phyloP scores from a whole-genome alignment of 2,329 filamentous ascomycete species.

The Hypoxylon sp. region DNA sequence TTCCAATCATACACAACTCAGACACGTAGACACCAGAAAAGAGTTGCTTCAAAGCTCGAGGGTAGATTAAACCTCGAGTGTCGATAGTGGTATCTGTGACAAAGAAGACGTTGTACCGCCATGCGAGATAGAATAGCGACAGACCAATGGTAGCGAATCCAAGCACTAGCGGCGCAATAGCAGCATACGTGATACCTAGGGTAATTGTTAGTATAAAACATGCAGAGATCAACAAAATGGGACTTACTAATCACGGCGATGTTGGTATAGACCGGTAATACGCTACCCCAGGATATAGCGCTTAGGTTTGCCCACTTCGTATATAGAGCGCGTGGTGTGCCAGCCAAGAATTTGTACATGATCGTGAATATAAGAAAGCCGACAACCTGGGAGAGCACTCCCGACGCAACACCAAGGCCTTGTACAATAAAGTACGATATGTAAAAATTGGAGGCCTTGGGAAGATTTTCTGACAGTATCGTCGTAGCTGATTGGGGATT shows the following conservation, averaged over 20 bases:
- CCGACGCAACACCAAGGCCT: slow-evolving; percentile 83
- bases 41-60: slow-evolving; percentile 88
- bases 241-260: slow-evolving; percentile 81
- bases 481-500: slow-evolving; percentile 73
- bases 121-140: slow-evolving; percentile 86
- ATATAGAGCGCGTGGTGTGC: slow-evolving; percentile 86
- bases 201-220: slow-evolving; percentile 39
- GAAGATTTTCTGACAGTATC: slow-evolving; percentile 80
- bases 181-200: slow-evolving; percentile 84
- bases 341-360: slow-evolving; percentile 80
- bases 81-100: slow-evolving; percentile 87
- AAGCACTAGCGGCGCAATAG: slow-evolving; percentile 87
- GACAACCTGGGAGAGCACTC: slow-evolving; percentile 77
- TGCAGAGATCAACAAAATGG: not conserved
- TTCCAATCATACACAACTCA: slow-evolving; percentile 85
- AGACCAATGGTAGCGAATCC: slow-evolving; percentile 86
- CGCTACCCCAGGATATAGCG: slow-evolving; percentile 85
- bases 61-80: slow-evolving; percentile 89
- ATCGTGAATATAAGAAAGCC: slow-evolving; percentile 82
- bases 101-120: slow-evolving; percentile 91
- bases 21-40: slow-evolving; percentile 87
- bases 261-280: slow-evolving; percentile 85
- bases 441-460: slow-evolving; percentile 92
- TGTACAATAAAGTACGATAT: slow-evolving; percentile 96
- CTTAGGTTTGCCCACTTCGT: slow-evolving; percentile 80